Base-by-base conservation (phyloP, 257 asterid genomes). In the Handroanthus guayacan region DNA sequence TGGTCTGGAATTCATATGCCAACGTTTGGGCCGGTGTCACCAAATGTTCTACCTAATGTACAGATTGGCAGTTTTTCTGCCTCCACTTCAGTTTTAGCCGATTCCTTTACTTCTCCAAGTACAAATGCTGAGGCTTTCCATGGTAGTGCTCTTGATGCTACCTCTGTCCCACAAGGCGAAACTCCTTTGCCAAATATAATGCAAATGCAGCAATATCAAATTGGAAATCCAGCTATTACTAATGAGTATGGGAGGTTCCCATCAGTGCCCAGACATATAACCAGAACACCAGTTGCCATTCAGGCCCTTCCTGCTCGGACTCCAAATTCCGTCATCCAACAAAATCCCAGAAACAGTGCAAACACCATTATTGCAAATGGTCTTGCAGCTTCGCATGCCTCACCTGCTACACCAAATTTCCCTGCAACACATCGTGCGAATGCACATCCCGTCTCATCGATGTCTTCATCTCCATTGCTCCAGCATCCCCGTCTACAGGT, bases 231-330 rank as follows among this genome's bases (percentile, higher is more conserved):
- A 44, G 51, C 75, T 18, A 9, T 73, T 47, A 63, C 66, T 72
- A 78, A 71, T 16, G 93, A 87, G 61, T 88, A 81, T 58, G 95
- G 91, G 57, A 81, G 87, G 78, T 72, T 65, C 48, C 83, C 83
- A 36, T 67, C 86, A 43, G 9, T 79, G 37, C 72, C 83, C 64
- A 82, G 78, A 64, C 82, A 86, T 62, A 85, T 85, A 76, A 82
- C 75, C 76, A 80, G 91, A 82, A 76, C 83, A n/a, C 89, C 92
- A 14, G 55, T 5, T 58, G 89, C 90, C 36, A 83, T 87, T 80
- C 96, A 88, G 84, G 91, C 91, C 67, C 92, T 92, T 82, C 94
- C 92, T 12, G 90, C 84, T 13, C 93, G 85, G 83, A 18, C 76
- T 62, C 78, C 87, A 9, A 39, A 82, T 69, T 64, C 84, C 37